phyloP scores from a whole-genome alignment of 768 basidiomycete species.

The Amanita pseudoporphyria region DNA sequence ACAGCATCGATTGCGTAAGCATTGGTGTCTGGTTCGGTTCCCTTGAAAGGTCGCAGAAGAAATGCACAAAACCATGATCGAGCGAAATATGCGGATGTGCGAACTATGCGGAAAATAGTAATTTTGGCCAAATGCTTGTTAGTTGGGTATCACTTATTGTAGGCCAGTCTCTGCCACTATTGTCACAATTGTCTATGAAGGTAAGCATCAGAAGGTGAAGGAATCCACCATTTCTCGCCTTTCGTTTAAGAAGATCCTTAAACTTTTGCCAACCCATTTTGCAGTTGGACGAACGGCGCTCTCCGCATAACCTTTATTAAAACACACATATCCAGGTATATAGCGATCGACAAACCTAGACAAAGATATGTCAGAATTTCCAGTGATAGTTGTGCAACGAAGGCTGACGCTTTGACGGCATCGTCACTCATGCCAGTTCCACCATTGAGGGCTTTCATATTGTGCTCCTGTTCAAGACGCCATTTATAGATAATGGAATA shows the following conservation, averaged over 20 bases:
- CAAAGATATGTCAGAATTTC: background rate
- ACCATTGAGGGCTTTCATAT: slow-evolving; percentile 80
- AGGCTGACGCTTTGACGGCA: slow-evolving; percentile 45
- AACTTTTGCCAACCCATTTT: slow-evolving; percentile 30
- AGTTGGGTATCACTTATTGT: too few relatives aligned
- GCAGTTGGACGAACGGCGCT: slow-evolving; percentile 6
- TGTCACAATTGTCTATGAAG: background rate
- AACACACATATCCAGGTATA: slow-evolving; percentile 91
- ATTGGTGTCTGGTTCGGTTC: too few relatives aligned
- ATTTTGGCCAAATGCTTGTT: too few relatives aligned
- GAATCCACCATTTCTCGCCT: slow-evolving; percentile 36
- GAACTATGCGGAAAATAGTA: too few relatives aligned
- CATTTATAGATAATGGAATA: slow-evolving; percentile 70
- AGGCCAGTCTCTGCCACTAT: too few relatives aligned
- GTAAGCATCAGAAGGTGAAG: slow-evolving; percentile 27
- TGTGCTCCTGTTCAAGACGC: slow-evolving; percentile 83
- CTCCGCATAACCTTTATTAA: slow-evolving; percentile 31
- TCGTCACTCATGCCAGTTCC: slow-evolving; percentile 85
- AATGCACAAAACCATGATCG: background rate
- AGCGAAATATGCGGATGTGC: background rate
- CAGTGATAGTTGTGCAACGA: slow-evolving; percentile 21
- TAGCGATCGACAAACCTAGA: slow-evolving; percentile 83
- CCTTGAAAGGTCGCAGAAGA: too few relatives aligned
- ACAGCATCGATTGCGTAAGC: too few relatives aligned
- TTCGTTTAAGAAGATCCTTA: slow-evolving; percentile 47